These are phyloP conservation scores for Solanum hybrid DNA, from an alignment of 305 asterid genomes.

Conservation along the genomic window DNA sequence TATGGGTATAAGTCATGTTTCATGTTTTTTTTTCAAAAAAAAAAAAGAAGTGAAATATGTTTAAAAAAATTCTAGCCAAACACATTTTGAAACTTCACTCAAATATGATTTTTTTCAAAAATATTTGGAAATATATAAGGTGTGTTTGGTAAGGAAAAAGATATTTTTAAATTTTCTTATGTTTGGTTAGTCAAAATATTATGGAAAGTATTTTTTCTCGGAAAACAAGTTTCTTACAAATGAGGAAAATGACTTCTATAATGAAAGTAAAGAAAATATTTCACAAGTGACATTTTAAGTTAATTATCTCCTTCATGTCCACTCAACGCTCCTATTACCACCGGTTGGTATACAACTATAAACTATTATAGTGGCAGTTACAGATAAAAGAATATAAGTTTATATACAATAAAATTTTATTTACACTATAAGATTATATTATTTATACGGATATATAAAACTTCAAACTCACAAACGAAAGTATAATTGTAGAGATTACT, in stretches of 20 bases:
- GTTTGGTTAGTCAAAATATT: not conserved
- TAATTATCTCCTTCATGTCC: not conserved
- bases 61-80: not conserved
- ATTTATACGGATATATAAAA: too few relatives aligned
- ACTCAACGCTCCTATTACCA: too few relatives aligned
- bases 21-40: not conserved
- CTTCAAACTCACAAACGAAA: not conserved
- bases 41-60: not conserved
- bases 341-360: too few relatives aligned
- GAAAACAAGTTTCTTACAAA: not conserved
- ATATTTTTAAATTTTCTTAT: not conserved
- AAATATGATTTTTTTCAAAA: not conserved
- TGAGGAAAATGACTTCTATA: not conserved
- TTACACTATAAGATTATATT: not conserved
- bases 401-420: too few relatives aligned
- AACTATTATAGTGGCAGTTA: too few relatives aligned
- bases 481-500: not conserved
- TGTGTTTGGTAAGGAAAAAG: not conserved
- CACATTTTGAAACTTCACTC: not conserved
- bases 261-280: not conserved
- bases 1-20: not conserved
- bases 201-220: not conserved
- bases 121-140: not conserved
- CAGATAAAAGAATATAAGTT: not conserved
- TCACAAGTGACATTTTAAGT: not conserved